Evolutionary conservation across 2,329 filamentous ascomycete genomes (phyloP), one percentile per base, ranked within the genome.

Genomic region (Neurospora sp.): DNA sequence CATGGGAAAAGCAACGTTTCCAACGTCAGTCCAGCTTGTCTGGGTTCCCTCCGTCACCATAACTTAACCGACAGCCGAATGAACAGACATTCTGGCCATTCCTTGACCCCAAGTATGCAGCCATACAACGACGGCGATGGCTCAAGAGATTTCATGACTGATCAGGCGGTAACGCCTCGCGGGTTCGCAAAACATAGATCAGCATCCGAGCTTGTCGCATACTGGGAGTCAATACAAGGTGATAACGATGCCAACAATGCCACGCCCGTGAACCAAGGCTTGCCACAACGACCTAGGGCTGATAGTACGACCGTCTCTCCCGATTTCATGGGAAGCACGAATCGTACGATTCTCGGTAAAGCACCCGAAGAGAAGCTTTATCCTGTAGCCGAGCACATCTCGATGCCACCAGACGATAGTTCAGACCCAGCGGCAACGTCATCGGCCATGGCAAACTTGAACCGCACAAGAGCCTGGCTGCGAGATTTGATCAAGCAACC

Each of bases 171-270:
- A 17, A 73, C 36, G 33, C 40, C 62, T n/a, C 67, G 70, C 13
- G 40, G 67, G 7, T 46, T 70, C 13, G 38, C 58, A 28, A 71
- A 66, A 17, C 68, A 66, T 17, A 71, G 58, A 40, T 72, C 72
- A 10, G 68, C 72, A 42, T 69, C 71, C 13, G 70, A 73, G 40
- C 70, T 73, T 38, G 70, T 70, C 23, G 70, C 70, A 40, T 73
- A 73, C n/a, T 72, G 68, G 72, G 72, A 71, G 39, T 73, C 71
- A 7, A 38, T 71, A 13, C 36, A 39, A 39, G 23, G 17, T 28
- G 17, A 10, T 52, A 52, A n/a, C 19, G 33, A n/a, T 71, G 36
- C 28, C 15, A 38, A 15, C 17, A 67, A 23, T 66, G n/a, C 52
- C 15, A 68, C 38, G 28, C 33, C 39, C 9, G 36, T 19, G 4